Evolutionary conservation across 192 early-diverging fungal genomes (phyloP), one percentile per base, ranked within the genome.

Genomic region (Coemansia sp.): DNA sequence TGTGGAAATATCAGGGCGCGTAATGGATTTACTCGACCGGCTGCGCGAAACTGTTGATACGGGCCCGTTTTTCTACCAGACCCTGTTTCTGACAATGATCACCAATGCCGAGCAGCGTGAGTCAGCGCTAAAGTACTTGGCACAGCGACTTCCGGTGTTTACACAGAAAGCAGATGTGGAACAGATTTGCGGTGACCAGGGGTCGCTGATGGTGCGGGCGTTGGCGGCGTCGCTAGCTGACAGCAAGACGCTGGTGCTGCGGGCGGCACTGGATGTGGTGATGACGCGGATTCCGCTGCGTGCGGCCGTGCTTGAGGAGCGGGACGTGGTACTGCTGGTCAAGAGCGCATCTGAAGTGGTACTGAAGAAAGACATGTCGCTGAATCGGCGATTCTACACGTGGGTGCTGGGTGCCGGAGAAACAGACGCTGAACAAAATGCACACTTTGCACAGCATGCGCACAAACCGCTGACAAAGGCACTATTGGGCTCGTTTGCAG

Each of bases 341-440:
- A 82, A 83, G 15, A 79, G 88, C 7, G 95, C 93, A 0, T 75
- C 91, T 2, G 79, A 83, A 22, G 94, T 96, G 15, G 92, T 96
- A 8, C 63, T 96, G 56, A 77, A 90, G 29, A 92, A 91, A 66
- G 96, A 98, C 71, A 96, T 96, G 92, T 94, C 94, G 21, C 84
- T 98, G 14, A 98, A 94, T 63, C 74, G 94, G 50, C 72, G 96
- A 38, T 80, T 98, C n/a, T 96, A 95, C 69, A 84, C 91, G 3
- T 98, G 95, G 95, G 70, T 98, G 9, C 67, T 91, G 39, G 91
- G 92, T 14, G 38, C 71, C 47, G 75, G 82, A 25, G 62, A 82
- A 25, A 62, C 83, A 0, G 79, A 84, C 15, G 77, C 82, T 27
- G 84, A 86, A 23, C 83, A 86, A 39, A 51, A 78, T 0, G 54